Base-by-base conservation (phyloP, 1,284 basidiomycete species). In the Pseudozyma sp. region DNA sequence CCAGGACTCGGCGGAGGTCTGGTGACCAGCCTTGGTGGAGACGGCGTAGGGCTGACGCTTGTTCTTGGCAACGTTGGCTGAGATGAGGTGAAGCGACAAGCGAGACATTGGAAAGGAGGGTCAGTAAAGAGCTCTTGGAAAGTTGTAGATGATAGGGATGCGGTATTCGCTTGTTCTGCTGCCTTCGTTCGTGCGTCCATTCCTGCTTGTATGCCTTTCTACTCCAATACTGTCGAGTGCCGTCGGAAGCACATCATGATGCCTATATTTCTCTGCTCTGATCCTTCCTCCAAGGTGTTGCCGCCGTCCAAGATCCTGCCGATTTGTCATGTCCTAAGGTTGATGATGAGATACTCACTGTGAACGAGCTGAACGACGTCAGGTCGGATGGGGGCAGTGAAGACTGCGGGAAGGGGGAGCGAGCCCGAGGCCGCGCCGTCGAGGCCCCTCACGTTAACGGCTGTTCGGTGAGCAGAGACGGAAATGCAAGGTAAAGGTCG, bases 51-150 rank as follows among this genome's bases (percentile, higher is more conserved):
- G 91, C 88, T 99, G 96, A 81, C 95, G 91, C 88, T 91, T 94
- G 91, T 98, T 98, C 91, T 98, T 98, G 79, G 94, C 94, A 84
- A 98, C 91, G 88, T 93, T 94, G 90, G 97, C 94, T 96, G 86
- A 47, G 61, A 30, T 24, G 37, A 11, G 49, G 33, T 31, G 31
- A 53, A 24, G 8, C 4, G 34, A 53, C 3, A 14, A 11, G 30
- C n/a, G 55, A 8, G n/a, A 30, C 29, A 13, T 19, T 11, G 45
- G 9, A 40, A 31, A 19, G 8, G 10, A 16, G 17, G 31, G 64
- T 67, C 53, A 60, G 64, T 19, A 33, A 43, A 16, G n/a, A 19
- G 37, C n/a, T 53, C 49, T 19, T 9, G 13, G 33, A 16, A 48
- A 16, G 29, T 3, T 16, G 34, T 43, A 24, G 4, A 24, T 24